Base-by-base conservation (phyloP, 441 rosid genomes). In the Cnidoscolus chayamansa region DNA sequence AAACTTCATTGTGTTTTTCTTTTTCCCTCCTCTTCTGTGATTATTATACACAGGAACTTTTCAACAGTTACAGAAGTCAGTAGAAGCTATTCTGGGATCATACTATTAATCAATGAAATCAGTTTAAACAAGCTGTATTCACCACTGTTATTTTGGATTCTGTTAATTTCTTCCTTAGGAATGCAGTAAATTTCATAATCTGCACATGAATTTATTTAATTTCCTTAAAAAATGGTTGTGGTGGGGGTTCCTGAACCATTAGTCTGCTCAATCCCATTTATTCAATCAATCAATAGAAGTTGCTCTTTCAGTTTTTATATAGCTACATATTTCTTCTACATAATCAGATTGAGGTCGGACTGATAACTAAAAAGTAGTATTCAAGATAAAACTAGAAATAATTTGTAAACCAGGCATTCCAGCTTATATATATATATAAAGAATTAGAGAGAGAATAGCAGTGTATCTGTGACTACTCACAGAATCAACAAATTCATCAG, bases 401-500 rank as follows among this genome's bases (percentile, higher is more conserved):
- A 15, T 54, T n/a, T n/a, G 57, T 0, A 7, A 54, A n/a, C 57
- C 57, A 54, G 57, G 57, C 57, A 54, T 40, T 40, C 7, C 45
- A 40, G 45, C 45, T 40, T 40, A 40, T 40, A 6, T 35, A 35
- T 35, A 35, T 35, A 35, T 5, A 40, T 5, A 40, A 7, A 6
- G 45, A 49, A 4, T 50, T 3, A 63, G 15, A 64, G 10, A 43
- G 17, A 45, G 53, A 50, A 2, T 11, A 40, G 64, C 55, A 30
- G 43, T 15, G 64, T 60, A 74, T 63, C 54, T 72, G 64, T 65
- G 72, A 73, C 75, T 68, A 80, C 97, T 90, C 78, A 92, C 98
- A 63, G 94, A 90, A 47, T 90, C 97, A 56, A 94, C 90, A 84
- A 92, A 92, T 68, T 92, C 99, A 74, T 92, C 99, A 12, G 97